Conservation (phyloP, 78 protist species). For the Dictyostelium capitatum region DNA sequence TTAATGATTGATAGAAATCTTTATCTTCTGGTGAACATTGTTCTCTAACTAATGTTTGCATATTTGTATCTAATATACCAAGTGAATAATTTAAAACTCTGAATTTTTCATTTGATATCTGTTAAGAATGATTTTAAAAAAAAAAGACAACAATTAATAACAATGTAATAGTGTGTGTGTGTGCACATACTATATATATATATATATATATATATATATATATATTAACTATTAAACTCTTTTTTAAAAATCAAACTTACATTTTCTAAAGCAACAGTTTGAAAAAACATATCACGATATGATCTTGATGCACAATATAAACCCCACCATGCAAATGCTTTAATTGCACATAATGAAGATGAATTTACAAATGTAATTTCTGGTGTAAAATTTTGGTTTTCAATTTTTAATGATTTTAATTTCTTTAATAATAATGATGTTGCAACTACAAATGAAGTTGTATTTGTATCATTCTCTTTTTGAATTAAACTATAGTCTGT, state of each 20-base stretch:
- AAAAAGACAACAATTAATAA: neutral
- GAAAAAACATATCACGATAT: constrained; percentile 62
- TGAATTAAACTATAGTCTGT: constrained; percentile 13
- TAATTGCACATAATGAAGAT: constrained; percentile 53
- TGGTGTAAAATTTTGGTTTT: neutral
- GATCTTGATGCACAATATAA: constrained; percentile 51
- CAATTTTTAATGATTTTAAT: neutral
- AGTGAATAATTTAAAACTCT: constrained; percentile 54
- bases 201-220: no score
- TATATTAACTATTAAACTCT: no score
- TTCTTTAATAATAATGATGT: constrained; percentile 30
- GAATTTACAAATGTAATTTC: constrained; percentile 5
- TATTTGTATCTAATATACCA: constrained; percentile 70
- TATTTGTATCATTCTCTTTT: constrained; percentile 18
- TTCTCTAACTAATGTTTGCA: constrained; percentile 41
- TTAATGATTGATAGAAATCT: constrained; percentile 12
- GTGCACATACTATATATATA: no score
- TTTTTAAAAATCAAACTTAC: constrained; percentile 10
- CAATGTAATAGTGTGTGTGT: neutral
- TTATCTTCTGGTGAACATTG: neutral
- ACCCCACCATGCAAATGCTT: constrained; percentile 39
- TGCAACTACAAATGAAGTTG: constrained; percentile 28
- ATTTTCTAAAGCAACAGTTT: constrained; percentile 20
- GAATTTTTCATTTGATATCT: constrained; percentile 22
- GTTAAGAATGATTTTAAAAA: neutral